A percentile compares a stretch with the other conserved stretches of the same genome.
Conservation (phyloP, 257 asterid genomes). For the Plantago major region DNA sequence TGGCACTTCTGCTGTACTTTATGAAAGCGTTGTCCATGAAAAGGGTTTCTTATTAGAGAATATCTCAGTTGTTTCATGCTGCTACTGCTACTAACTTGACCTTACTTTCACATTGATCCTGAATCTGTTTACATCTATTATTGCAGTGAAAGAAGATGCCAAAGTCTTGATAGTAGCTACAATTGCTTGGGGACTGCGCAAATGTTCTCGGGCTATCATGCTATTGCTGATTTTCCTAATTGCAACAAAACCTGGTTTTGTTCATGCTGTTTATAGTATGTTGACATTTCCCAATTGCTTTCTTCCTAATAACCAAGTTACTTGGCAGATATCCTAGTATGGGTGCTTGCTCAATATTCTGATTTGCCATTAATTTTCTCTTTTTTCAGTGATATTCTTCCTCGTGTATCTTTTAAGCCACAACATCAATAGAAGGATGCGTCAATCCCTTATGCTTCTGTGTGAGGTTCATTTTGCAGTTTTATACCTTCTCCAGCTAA, state of each 20-base stretch:
- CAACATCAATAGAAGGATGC: conserved; percentile 62
- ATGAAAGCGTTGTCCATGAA: no score
- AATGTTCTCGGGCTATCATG: conserved; percentile 92
- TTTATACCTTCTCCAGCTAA: conserved; percentile 84
- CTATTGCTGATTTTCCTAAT: conserved; percentile 81
- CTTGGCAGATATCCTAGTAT: conserved; percentile 13
- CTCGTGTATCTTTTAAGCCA: conserved; percentile 82
- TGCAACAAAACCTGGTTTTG: conserved; percentile 88
- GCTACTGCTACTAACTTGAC: neutral
- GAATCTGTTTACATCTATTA: conserved; percentile 10
- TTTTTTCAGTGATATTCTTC: conserved; percentile 89
- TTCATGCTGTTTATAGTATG: conserved; percentile 95
- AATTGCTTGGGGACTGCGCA: conserved; percentile 95
- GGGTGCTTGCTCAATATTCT: conserved; percentile 23
- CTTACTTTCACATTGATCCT: conserved; percentile 12
- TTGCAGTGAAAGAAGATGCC: conserved; percentile 88
- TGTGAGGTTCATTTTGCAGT: conserved; percentile 92
- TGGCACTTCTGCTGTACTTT: no score
- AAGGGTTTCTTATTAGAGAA: no score
- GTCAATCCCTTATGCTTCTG: conserved; percentile 78
- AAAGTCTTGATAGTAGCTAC: conserved; percentile 93
- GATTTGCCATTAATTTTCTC: conserved; percentile 26
- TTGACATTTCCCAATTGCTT: neutral
- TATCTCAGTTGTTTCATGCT: no score
- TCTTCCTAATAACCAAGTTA: conserved; percentile 15